Conservation (phyloP, 2,329 filamentous ascomycete genomes). For the Microcyclosporella mali region DNA sequence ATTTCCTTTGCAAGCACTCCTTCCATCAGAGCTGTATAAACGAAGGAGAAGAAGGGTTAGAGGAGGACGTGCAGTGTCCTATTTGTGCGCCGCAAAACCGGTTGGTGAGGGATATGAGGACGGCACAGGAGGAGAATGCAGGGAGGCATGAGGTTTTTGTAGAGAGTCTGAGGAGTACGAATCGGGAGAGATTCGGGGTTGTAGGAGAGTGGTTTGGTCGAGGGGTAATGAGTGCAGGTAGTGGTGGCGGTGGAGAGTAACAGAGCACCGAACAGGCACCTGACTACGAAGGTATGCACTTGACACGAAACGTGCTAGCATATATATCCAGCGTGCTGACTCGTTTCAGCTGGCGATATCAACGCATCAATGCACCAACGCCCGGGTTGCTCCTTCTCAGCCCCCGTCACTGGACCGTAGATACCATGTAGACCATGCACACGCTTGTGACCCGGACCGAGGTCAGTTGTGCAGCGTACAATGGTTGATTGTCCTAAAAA, state of each 20-base stretch:
- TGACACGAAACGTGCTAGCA: too few relatives aligned
- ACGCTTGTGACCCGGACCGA: too few relatives aligned
- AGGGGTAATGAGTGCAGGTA: conserved; percentile 67
- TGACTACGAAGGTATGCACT: too few relatives aligned
- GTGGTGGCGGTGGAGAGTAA: conserved; percentile 2
- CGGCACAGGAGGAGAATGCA: conserved; percentile 78
- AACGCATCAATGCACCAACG: too few relatives aligned
- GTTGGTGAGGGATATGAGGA: conserved; percentile 79
- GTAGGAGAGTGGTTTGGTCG: conserved; percentile 92
- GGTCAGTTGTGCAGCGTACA: too few relatives aligned
- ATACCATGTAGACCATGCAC: too few relatives aligned
- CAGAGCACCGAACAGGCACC: too few relatives aligned
- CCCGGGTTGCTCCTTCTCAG: too few relatives aligned
- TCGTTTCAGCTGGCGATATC: too few relatives aligned
- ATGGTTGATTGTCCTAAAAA: too few relatives aligned
- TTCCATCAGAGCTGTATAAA: conserved; percentile 91
- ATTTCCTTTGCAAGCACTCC: conserved; percentile 94
- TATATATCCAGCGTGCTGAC: too few relatives aligned
- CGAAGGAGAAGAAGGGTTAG: conserved; percentile 34
- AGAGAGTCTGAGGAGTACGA: conserved; percentile 64
- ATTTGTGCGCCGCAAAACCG: conserved; percentile 78
- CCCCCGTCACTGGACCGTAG: too few relatives aligned
- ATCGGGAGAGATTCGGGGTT: conserved; percentile 71
- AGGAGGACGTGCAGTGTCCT: conserved; percentile 68
- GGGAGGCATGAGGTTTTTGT: conserved; percentile 85